Evolutionary conservation across 1,284 basidiomycete genomes (phyloP).

Genomic region (Ceratobasidium sp.): DNA sequence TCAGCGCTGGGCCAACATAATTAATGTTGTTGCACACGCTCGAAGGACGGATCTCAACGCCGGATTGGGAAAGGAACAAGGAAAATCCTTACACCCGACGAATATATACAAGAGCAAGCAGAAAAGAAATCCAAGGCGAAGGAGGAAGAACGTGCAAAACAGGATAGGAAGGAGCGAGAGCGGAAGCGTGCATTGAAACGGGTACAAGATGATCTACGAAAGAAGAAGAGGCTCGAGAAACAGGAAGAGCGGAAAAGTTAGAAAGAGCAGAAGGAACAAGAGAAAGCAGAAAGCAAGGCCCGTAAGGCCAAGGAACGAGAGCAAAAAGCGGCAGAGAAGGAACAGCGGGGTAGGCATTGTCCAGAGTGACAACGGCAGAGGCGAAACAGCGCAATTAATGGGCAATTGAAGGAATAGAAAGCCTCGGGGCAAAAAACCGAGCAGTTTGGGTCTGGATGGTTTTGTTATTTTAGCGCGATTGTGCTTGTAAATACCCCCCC

Average conservation of each 20-base stretch:
- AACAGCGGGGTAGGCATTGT: too few species aligned
- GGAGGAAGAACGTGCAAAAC: neutral
- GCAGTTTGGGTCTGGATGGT: too few species aligned
- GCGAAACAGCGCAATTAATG: too few species aligned
- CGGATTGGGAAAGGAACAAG: neutral
- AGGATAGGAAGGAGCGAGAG: neutral
- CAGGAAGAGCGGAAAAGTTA: neutral
- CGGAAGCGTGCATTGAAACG: neutral
- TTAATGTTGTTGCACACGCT: neutral
- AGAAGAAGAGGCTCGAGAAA: neutral
- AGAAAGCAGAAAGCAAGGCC: neutral
- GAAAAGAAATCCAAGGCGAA: neutral
- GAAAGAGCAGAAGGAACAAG: neutral
- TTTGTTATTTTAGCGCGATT: too few species aligned
- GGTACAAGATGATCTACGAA: neutral
- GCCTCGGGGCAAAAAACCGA: too few species aligned
- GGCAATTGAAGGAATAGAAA: too few species aligned
- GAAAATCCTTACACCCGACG: neutral
- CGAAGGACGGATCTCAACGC: neutral
- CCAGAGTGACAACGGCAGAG: too few species aligned
- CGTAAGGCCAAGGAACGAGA: neutral
- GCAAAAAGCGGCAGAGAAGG: neutral
- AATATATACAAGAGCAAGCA: neutral
- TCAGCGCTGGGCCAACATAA: neutral
- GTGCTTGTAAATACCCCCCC: too few species aligned